Percentiles rank a stretch among this genome's conserved stretches.
Conservation (phyloP, 345 rosid species). For the Eucalyptus tenuipes region DNA sequence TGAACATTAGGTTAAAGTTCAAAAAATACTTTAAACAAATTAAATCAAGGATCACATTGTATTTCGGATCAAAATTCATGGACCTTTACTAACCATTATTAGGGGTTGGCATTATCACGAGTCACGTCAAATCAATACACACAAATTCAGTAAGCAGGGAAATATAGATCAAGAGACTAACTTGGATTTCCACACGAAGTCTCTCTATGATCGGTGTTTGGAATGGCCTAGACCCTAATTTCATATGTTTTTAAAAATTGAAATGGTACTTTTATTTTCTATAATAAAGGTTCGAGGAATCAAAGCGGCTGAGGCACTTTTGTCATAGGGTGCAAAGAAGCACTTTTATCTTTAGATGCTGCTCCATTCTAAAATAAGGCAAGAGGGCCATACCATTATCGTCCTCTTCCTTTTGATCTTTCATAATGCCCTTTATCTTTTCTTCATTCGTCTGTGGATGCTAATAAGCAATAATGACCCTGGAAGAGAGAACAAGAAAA, state of each 20-base stretch:
- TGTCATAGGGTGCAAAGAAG: background rate
- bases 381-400: constrained; percentile 14
- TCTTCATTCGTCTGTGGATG: constrained; percentile 3
- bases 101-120: background rate
- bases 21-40: no score
- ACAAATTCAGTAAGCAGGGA: background rate
- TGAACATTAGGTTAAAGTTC: no score
- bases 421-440: background rate
- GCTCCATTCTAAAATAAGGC: background rate
- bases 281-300: background rate
- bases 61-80: rapidly evolving
- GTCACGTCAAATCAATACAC: background rate
- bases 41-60: no score
- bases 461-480: background rate
- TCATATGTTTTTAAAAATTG: background rate
- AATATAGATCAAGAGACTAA: background rate
- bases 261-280: background rate
- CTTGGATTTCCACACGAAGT: background rate
- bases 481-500: background rate
- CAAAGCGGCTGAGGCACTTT: background rate
- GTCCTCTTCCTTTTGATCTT: constrained; percentile 8
- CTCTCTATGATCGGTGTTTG: background rate
- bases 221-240: background rate
- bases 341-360: background rate
- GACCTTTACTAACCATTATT: background rate